Percentiles rank a stretch among this genome's conserved stretches.
These are phyloP conservation scores for Polygonum aviculare DNA, from an alignment of 148 eudicot genomes.

Conservation along the genomic window DNA sequence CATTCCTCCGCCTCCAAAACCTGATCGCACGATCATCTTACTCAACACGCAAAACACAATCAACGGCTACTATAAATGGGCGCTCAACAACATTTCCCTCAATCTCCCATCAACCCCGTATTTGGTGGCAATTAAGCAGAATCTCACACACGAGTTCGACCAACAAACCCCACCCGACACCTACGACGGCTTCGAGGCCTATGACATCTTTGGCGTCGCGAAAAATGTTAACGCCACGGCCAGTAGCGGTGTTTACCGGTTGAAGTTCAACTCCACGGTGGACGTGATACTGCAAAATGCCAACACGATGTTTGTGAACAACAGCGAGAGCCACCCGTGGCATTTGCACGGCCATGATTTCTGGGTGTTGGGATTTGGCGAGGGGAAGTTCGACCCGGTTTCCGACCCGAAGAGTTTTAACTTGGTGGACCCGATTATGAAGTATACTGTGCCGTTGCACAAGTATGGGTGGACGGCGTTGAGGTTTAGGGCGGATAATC, in stretches of 20 bases:
- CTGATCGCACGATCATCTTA: conserved; percentile 50
- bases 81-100: conserved; percentile 65
- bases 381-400: conserved; percentile 46
- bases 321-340: conserved; percentile 96
- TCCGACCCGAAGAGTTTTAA: conserved; percentile 34
- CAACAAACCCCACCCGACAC: conserved; percentile 47
- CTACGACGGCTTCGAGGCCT: conserved; percentile 28
- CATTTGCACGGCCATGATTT: conserved; percentile 90
- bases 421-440: conserved; percentile 50
- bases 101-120: conserved; percentile 69
- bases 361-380: conserved; percentile 81
- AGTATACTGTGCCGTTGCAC: conserved; percentile 42
- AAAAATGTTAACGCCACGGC: conserved; percentile 41
- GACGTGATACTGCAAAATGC: conserved; percentile 79
- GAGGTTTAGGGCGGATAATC: conserved; percentile 45
- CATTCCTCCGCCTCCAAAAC: conserved; percentile 40
- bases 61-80: conserved; percentile 47
- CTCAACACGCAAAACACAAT: conserved; percentile 70
- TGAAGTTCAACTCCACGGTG: conserved; percentile 45
- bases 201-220: conserved; percentile 35
- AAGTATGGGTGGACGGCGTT: conserved; percentile 55
- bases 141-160: conserved; percentile 33
- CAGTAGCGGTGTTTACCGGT: conserved; percentile 45
- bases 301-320: conserved; percentile 37
- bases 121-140: conserved; percentile 47